Base-by-base conservation (phyloP, 208 protist species). In the Leishmania braziliensis region DNA sequence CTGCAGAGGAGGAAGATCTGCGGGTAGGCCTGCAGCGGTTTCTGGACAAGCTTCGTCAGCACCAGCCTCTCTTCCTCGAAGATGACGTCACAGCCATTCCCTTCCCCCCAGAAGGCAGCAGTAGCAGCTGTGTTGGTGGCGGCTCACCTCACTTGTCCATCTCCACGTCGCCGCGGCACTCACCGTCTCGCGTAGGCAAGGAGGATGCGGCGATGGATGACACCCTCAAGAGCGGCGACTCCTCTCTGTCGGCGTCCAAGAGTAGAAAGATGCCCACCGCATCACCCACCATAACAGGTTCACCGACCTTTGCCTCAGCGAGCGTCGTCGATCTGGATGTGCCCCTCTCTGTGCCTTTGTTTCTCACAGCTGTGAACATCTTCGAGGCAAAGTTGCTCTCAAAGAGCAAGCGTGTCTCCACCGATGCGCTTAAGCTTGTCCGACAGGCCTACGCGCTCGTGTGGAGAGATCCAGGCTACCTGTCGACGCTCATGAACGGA, bases 11-110 rank as follows among this genome's bases (percentile, higher is more conserved):
- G 33, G 88, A 92, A 0, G 83, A 90, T 66, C 63, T 95, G 18
- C 51, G 65, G 18, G 65, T 88, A 36, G 92, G 88, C 16, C 81
- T 98, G 53, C 92, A 89, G 63, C 86, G 89, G 23, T 80, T 98
- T 12, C 82, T 84, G 33, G 85, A 89, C 56, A 95, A 94, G 78
- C 86, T 98, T 5, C 71, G 84, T 3, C 88, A 88, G 29, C 72
- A 85, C 6, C 91, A 98, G 83, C 95, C 95, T 5, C 69, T 88
- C 46, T 98, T 91, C 74, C 75, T 79, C 0, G 95, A 98, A 70
- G 95, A 98, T 54, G 95, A 98, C 79, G 92, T 94, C 10, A 86
- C 84, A 16, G 82, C 90, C 29, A 93, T 94, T 76, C 85, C 91
- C 1, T 96, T 92, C 71, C 85, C 88, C 18, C 48, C 79, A 6